Conservation (phyloP, 305 asterid genomes). For the Plantago coronopus region DNA sequence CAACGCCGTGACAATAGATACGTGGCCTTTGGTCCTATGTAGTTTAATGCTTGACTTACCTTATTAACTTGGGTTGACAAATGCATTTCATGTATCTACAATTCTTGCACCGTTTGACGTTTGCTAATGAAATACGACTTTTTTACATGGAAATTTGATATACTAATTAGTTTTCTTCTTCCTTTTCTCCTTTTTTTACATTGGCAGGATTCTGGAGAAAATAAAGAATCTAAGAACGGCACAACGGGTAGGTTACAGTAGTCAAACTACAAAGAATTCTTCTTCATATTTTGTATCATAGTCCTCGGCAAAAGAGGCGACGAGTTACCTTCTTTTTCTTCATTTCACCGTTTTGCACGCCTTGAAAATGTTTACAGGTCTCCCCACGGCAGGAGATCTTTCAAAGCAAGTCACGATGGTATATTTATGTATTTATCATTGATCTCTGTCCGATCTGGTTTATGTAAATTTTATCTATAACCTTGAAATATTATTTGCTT, state of each 20-base stretch:
- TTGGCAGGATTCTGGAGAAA: constrained; percentile 51
- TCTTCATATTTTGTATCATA: constrained; percentile 15
- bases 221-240: constrained; percentile 41
- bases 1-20: no score
- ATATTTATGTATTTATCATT: constrained; percentile 31
- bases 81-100: constrained; percentile 1
- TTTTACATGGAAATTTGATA: constrained; percentile 20
- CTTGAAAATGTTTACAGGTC: constrained; percentile 41
- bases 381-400: constrained; percentile 34
- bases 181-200: constrained; percentile 3
- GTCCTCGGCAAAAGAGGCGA: constrained; percentile 14
- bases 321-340: constrained; percentile 3
- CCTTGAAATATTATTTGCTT: constrained; percentile 17
- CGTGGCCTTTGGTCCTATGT: no score
- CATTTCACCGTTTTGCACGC: constrained; percentile 21
- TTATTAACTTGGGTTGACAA: constrained; percentile 8
- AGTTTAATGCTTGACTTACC: no score
- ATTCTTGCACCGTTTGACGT: constrained; percentile 10
- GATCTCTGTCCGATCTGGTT: constrained; percentile 11
- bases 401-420: constrained; percentile 39
- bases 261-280: constrained; percentile 22
- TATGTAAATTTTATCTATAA: constrained; percentile 14
- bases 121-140: constrained; percentile 19
- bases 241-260: constrained; percentile 47
- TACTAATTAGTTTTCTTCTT: constrained; percentile 20